Conservation (phyloP, 2,329 filamentous ascomycete species). For the Reticulascus tulasneorum region DNA sequence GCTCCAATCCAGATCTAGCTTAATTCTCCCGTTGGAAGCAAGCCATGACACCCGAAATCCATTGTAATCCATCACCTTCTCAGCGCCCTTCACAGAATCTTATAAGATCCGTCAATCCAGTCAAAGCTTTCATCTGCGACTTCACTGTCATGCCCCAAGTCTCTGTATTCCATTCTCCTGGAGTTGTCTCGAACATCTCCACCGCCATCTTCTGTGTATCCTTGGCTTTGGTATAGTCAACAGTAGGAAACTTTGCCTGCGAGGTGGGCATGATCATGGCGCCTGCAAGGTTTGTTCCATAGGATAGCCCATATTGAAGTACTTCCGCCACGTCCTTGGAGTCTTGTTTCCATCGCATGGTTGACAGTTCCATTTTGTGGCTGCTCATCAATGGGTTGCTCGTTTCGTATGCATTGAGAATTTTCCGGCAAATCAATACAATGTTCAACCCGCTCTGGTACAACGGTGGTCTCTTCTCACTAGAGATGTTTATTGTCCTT, state of each 20-base stretch:
- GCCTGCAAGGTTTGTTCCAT: constrained; percentile 20
- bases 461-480: too few species aligned
- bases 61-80: neutral
- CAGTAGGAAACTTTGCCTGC: neutral
- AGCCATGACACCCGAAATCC: too few species aligned
- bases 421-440: too few species aligned
- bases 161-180: too few species aligned
- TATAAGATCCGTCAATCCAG: neutral
- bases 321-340: constrained; percentile 22
- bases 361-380: too few species aligned
- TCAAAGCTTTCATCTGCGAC: constrained; percentile 27
- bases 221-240: constrained; percentile 5
- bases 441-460: too few species aligned
- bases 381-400: too few species aligned
- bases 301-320: constrained; percentile 19
- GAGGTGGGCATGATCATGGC: constrained; percentile 21
- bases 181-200: constrained; percentile 26
- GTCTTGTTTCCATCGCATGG: constrained; percentile 34
- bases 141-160: too few species aligned
- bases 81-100: neutral
- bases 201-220: constrained; percentile 28
- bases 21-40: too few species aligned
- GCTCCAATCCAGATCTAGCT: too few species aligned
- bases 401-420: too few species aligned
- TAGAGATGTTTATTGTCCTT: too few species aligned